Evolutionary conservation across 1,139 yeast genomes (phyloP).

Genomic region (Protomyces arabidopsidicola): DNA sequence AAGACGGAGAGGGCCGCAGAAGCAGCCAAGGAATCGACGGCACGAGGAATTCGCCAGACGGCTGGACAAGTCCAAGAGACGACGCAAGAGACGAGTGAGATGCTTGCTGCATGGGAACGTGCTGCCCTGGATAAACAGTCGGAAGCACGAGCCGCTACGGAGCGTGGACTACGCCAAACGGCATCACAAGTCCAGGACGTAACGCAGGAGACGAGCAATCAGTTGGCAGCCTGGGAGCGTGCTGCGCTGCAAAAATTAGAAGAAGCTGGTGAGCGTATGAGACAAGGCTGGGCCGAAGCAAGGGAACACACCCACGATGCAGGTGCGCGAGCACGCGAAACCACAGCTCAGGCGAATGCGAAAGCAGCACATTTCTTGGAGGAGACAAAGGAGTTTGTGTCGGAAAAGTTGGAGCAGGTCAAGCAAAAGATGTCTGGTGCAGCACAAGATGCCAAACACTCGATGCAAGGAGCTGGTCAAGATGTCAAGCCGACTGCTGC

Average conservation of each 20-base stretch:
- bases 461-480: background rate
- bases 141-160: background rate
- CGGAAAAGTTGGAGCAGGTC: background rate
- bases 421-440: background rate
- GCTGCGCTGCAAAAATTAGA: background rate
- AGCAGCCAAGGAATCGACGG: background rate
- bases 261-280: slow-evolving; percentile 5
- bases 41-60: background rate
- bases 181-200: slow-evolving; percentile 1
- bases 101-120: background rate
- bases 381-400: slow-evolving; percentile 2
- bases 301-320: background rate
- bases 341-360: background rate
- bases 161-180: background rate
- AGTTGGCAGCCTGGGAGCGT: slow-evolving; percentile 1
- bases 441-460: background rate
- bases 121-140: background rate
- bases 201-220: background rate
- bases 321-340: background rate
- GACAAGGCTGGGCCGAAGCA: background rate
- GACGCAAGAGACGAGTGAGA: background rate
- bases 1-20: slow-evolving; percentile 7
- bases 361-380: background rate
- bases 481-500: background rate
- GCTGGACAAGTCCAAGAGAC: background rate